Conservation (phyloP, 305 asterid genomes). For the Euphrasia arctica region DNA sequence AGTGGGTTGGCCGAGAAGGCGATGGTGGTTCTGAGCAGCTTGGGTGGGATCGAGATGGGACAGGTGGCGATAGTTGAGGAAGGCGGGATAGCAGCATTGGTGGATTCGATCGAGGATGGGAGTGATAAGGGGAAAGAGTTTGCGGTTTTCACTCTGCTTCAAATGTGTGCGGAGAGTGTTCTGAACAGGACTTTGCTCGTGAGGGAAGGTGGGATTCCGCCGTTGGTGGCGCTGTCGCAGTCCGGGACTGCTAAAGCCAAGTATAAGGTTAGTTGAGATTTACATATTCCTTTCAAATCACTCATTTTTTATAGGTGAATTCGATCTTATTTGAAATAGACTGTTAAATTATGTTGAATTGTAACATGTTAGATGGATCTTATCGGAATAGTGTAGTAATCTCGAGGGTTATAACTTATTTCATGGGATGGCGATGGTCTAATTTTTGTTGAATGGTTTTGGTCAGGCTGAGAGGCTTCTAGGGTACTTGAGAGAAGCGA, state of each 20-base stretch:
- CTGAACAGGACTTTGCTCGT: neutral
- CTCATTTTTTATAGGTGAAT: no score
- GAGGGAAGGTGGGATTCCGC: constrained; percentile 3
- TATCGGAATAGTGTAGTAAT: no score
- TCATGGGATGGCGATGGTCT: no score
- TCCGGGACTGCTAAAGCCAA: neutral
- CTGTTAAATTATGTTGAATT: no score
- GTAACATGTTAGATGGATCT: no score
- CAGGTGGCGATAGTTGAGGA: neutral
- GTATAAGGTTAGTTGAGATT: neutral
- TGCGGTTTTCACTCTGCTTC: neutral
- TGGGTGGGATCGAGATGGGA: neutral
- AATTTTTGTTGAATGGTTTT: no score
- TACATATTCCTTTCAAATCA: no score
- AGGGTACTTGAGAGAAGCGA: no score
- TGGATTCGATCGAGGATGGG: neutral
- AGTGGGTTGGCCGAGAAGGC: neutral
- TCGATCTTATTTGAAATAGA: no score
- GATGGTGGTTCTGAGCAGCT: neutral
- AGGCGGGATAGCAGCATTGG: neutral
- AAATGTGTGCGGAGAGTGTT: neutral
- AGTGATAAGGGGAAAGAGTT: neutral
- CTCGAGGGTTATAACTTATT: no score
- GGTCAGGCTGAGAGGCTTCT: no score
- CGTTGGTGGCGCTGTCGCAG: constrained; percentile 1